phyloP scores from a whole-genome alignment of 1,139 yeast genomes.

The Neolecta irregularis region DNA sequence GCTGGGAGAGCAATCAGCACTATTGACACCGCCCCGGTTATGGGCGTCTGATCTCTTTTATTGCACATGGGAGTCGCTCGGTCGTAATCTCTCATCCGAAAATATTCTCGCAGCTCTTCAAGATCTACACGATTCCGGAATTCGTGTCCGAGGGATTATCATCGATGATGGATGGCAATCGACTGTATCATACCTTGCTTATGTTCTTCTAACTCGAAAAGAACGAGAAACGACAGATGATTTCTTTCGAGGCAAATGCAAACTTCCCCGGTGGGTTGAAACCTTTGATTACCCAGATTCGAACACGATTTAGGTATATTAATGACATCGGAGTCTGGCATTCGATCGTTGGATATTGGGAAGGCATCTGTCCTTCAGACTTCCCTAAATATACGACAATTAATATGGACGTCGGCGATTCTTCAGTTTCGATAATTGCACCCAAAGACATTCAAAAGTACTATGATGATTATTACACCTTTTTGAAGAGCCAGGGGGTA shows the following conservation, averaged over 20 bases:
- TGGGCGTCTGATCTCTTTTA: slow-evolving; percentile 20
- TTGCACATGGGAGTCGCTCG: slow-evolving; percentile 25
- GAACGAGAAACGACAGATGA: slow-evolving; percentile 17
- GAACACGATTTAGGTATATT: slow-evolving; percentile 20
- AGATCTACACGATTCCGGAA: slow-evolving; percentile 18
- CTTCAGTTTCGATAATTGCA: no score
- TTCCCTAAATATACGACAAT: slow-evolving; percentile 13
- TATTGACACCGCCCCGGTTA: no score
- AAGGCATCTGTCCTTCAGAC: slow-evolving; percentile 20
- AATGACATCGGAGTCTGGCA: slow-evolving; percentile 24
- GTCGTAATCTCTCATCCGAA: slow-evolving; percentile 18
- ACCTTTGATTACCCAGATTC: slow-evolving; percentile 18
- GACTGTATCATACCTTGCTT: no score
- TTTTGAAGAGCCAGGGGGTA: slow-evolving; percentile 19
- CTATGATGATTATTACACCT: slow-evolving; percentile 21
- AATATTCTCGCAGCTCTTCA: slow-evolving; percentile 18
- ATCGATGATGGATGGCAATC: slow-evolving; percentile 26
- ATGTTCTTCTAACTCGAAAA: no score
- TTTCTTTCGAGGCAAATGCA: slow-evolving; percentile 18
- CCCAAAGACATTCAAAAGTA: slow-evolving; percentile 18
- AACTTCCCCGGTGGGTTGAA: slow-evolving; percentile 22
- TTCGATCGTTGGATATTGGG: slow-evolving; percentile 23
- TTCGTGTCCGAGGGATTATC: slow-evolving; percentile 18
- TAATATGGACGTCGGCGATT: slow-evolving; percentile 12
- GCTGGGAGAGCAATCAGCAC: no score